Conservation (phyloP, 2,329 filamentous ascomycete species). For the Fusarium anthophilum region DNA sequence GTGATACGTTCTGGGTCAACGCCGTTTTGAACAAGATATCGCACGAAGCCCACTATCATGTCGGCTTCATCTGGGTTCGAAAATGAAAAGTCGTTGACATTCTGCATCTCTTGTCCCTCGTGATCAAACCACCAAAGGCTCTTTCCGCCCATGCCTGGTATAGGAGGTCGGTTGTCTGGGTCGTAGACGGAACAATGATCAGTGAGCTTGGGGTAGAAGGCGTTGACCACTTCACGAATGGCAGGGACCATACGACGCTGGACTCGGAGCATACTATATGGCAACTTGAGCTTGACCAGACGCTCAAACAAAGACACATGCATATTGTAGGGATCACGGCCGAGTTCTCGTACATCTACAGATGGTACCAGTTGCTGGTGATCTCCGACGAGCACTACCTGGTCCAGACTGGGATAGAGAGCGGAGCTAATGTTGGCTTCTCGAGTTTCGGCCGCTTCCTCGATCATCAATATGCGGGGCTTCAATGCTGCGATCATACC, state of each 20-base stretch:
- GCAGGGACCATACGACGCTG: slow-evolving; percentile 70
- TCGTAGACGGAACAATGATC: slow-evolving; percentile 56
- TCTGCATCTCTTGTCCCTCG: slow-evolving; percentile 69
- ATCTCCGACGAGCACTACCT: slow-evolving; percentile 74
- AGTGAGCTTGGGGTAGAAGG: slow-evolving; percentile 56
- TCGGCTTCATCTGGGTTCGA: slow-evolving; percentile 77
- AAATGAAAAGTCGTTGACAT: slow-evolving; percentile 68
- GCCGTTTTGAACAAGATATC: slow-evolving; percentile 77
- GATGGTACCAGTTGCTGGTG: slow-evolving; percentile 81
- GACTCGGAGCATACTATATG: slow-evolving; percentile 70
- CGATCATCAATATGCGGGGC: slow-evolving; percentile 76
- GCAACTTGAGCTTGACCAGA: slow-evolving; percentile 71
- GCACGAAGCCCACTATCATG: slow-evolving; percentile 78
- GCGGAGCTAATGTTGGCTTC: slow-evolving; percentile 68
- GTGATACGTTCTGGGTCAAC: slow-evolving; percentile 71
- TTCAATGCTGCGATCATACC: slow-evolving; percentile 71
- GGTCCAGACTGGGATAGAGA: slow-evolving; percentile 60
- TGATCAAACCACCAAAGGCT: slow-evolving; percentile 58
- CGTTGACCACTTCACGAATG: slow-evolving; percentile 56
- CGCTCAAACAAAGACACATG: slow-evolving; percentile 84
- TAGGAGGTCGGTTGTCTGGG: slow-evolving; percentile 46
- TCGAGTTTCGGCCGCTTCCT: slow-evolving; percentile 82
- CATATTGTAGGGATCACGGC: slow-evolving; percentile 69
- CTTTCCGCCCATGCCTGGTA: slow-evolving; percentile 57
- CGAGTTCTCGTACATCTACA: slow-evolving; percentile 69